These are phyloP conservation scores for Biscogniauxia sp. DNA, from an alignment of 2,329 filamentous ascomycete species.

Conservation along the genomic window DNA sequence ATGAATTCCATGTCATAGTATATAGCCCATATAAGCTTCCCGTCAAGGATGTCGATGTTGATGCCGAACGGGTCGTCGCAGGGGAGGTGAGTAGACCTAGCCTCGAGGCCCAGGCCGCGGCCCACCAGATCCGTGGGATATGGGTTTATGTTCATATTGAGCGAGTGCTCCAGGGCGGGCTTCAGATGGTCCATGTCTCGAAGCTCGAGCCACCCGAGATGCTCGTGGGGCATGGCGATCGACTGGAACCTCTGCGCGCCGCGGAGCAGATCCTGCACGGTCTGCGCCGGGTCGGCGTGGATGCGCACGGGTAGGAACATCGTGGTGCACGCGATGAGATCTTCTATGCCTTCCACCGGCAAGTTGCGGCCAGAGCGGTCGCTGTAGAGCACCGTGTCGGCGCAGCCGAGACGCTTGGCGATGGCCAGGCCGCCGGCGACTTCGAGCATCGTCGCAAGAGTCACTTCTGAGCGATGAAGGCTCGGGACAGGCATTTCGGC, in stretches of 20 bases:
- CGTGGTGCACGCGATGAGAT: constrained; percentile 3
- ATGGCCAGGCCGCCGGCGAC: constrained; percentile 1
- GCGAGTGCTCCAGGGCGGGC: not conserved
- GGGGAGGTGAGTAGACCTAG: not conserved
- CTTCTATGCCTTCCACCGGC: constrained; percentile 4
- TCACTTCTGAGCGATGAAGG: not conserved
- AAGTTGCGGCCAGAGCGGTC: constrained; percentile 5
- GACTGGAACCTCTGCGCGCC: not conserved
- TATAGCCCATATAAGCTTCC: constrained; percentile 1
- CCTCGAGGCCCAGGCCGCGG: not conserved
- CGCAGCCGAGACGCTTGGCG: not conserved
- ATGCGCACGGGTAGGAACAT: constrained; percentile 1
- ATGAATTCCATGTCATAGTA: constrained; percentile 4
- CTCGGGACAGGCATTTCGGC: not conserved
- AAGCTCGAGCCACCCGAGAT: constrained; percentile 6
- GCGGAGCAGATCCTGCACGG: constrained; percentile 1
- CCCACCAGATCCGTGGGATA: not conserved
- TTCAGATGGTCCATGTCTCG: constrained; percentile 5
- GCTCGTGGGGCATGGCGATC: constrained; percentile 1
- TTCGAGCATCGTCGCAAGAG: constrained; percentile 2
- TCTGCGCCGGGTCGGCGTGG: not conserved
- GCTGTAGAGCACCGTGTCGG: constrained; percentile 1
- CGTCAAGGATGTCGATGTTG: constrained; percentile 2
- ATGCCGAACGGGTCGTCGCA: constrained; percentile 5
- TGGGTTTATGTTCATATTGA: constrained; percentile 7